These are phyloP conservation scores for Boletus semigastroideus DNA, from an alignment of 1,284 basidiomycete species.

Conservation along the genomic window DNA sequence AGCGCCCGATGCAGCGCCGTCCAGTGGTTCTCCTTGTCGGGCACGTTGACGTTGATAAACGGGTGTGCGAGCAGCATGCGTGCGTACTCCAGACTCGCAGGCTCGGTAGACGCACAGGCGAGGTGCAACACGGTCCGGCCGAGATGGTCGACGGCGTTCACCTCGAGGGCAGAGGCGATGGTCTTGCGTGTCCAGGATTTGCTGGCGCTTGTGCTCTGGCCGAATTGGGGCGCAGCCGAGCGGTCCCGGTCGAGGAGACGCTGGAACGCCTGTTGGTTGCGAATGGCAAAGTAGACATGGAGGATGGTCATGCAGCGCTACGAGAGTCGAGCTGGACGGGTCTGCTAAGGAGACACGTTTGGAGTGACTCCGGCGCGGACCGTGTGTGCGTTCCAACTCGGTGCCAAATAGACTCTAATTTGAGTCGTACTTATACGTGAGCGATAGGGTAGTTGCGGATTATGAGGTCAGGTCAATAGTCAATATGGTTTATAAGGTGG, in stretches of 20 bases:
- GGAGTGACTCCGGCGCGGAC: slow-evolving; percentile 30
- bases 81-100: slow-evolving; percentile 77
- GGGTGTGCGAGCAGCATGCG: slow-evolving; percentile 80
- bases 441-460: too few species aligned
- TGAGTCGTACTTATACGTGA: too few species aligned
- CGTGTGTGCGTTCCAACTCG: slow-evolving; percentile 20
- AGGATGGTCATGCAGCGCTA: slow-evolving; percentile 68
- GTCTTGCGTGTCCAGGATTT: slow-evolving; percentile 65
- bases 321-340: slow-evolving; percentile 14
- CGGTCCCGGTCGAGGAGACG: slow-evolving; percentile 63
- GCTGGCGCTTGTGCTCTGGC: slow-evolving; percentile 51
- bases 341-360: slow-evolving; percentile 23
- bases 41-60: slow-evolving; percentile 76
- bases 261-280: slow-evolving; percentile 81
- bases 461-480: too few species aligned
- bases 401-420: slow-evolving; percentile 10
- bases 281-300: slow-evolving; percentile 77
- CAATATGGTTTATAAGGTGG: too few species aligned
- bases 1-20: slow-evolving; percentile 91
- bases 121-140: slow-evolving; percentile 87
- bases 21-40: slow-evolving; percentile 87
- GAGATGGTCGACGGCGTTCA: slow-evolving; percentile 72
- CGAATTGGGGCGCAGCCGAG: slow-evolving; percentile 26
- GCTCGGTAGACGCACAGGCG: slow-evolving; percentile 60
- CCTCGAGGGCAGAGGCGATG: slow-evolving; percentile 47